Conservation (phyloP, 2,329 filamentous ascomycete genomes). For the Harringtonia lauricola region DNA sequence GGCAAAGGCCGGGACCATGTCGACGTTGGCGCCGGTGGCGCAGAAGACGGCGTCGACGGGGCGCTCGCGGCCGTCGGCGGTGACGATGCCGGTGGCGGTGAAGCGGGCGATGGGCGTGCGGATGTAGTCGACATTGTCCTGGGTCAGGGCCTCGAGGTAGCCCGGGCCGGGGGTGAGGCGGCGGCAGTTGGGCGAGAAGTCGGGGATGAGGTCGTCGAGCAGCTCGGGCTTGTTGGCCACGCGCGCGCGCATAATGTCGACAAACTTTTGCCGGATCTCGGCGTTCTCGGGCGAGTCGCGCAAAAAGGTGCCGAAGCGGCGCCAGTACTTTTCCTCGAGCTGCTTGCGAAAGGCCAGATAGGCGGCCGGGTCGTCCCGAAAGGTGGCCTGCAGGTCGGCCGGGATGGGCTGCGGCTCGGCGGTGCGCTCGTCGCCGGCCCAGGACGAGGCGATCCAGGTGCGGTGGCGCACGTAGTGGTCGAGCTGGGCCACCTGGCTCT, state of each 20-base stretch:
- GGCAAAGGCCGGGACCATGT: constrained; percentile 48
- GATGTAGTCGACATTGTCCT: constrained; percentile 53
- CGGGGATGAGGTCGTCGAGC: constrained; percentile 43
- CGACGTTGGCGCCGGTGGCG: constrained; percentile 54
- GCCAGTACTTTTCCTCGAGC: constrained; percentile 51
- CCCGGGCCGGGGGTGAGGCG: constrained; percentile 55
- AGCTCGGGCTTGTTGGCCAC: constrained; percentile 44
- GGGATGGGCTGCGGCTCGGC: constrained; percentile 44
- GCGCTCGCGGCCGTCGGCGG: constrained; percentile 41
- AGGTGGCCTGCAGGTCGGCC: constrained; percentile 41
- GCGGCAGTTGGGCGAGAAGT: constrained; percentile 54
- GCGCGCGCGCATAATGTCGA: constrained; percentile 40
- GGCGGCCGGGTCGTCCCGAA: constrained; percentile 44
- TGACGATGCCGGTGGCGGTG: constrained; percentile 48
- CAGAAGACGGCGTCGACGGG: constrained; percentile 57
- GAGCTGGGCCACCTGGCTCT: constrained; percentile 34
- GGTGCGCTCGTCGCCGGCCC: constrained; percentile 42
- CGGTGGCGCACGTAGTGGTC: constrained; percentile 55
- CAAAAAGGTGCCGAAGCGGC: constrained; percentile 42
- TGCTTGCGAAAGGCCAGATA: constrained; percentile 51
- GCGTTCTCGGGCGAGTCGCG: constrained; percentile 38
- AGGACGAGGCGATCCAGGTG: constrained; percentile 58
- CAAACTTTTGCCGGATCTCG: constrained; percentile 34
- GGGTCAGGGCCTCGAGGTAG: constrained; percentile 53
- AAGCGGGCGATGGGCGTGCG: constrained; percentile 45